Conservation (phyloP, 305 asterid species). For the Solanum aculeatissimum region DNA sequence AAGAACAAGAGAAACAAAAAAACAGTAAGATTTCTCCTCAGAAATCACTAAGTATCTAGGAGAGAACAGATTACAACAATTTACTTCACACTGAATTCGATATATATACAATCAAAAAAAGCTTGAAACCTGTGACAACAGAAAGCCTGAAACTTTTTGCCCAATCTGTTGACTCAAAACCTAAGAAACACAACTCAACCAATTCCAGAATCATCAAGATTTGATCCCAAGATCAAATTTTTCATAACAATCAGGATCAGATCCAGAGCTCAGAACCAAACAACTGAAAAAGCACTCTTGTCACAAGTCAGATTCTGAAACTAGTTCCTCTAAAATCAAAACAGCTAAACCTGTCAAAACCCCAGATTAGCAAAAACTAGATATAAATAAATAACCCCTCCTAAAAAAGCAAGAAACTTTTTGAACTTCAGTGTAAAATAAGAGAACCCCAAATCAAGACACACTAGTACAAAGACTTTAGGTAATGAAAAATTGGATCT, state of each 20-base stretch:
- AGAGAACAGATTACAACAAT: slow-evolving; percentile 12
- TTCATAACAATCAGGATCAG: slow-evolving; percentile 37
- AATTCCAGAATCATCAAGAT: slow-evolving; percentile 61
- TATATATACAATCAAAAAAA: slow-evolving; percentile 21
- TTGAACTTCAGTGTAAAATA: neutral
- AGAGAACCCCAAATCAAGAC: neutral
- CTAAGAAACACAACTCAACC: slow-evolving; percentile 35
- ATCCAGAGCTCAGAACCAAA: slow-evolving; percentile 32
- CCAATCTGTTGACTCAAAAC: slow-evolving; percentile 2
- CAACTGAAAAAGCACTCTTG: slow-evolving; percentile 3
- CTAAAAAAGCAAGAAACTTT: neutral
- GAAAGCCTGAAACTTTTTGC: neutral
- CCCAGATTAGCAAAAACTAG: slow-evolving; percentile 32
- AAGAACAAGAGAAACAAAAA: slow-evolving; percentile 10
- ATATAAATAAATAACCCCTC: slow-evolving; percentile 6
- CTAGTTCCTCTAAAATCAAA: slow-evolving; percentile 10
- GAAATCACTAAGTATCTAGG: slow-evolving; percentile 24
- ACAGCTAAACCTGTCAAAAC: slow-evolving; percentile 20
- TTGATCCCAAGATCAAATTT: slow-evolving; percentile 32
- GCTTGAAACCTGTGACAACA: neutral
- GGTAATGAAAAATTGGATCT: neutral
- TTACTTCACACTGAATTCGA: slow-evolving; percentile 23
- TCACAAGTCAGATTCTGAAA: slow-evolving; percentile 3
- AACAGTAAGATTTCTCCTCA: slow-evolving; percentile 12
- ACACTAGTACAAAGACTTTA: neutral